Evolutionary conservation across 768 basidiomycete species (phyloP), one percentile per base, ranked within the genome.

Genomic region (Amanita rimosa): DNA sequence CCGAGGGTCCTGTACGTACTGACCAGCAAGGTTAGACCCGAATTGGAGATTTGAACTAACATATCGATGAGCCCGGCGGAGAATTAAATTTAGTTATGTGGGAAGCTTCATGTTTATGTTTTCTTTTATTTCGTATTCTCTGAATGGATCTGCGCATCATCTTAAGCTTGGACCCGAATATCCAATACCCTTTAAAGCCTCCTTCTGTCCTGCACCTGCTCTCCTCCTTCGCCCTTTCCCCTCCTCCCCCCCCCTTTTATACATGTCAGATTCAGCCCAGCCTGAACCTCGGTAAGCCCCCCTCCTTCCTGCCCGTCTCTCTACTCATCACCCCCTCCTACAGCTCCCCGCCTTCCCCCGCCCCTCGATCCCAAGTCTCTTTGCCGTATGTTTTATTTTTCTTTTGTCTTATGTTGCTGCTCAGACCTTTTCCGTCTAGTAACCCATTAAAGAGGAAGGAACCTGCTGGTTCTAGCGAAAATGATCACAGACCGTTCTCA

Each of bases 401-500:
- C 22, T 27, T 9, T 10, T 40, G 2, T 16, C 4, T 2, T 2
- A 26, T 40, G 6, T 40, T 16, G 1, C 3, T 31, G 3, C 11
- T 39, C 26, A 40, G 16, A 26, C 31, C n/a, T 8, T 22, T n/a
- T 11, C 5, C 6, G n/a, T n/a, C 14, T 24, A 45, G 44, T n/a
- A 46, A 46, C 16, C 46, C 46, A 13, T 17, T 48, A 21, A 48
- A 48, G 37, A 38, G 46, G 37, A 48, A 48, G 37, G 46, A 48
- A 11, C 46, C 46, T 2, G 11, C 46, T 3, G 37, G 37, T 16
- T 6, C 37, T 11, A 38, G 21, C 29, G 27, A 27, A 27, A 24
- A 39, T 22, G 46, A 47, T 13, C 46, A 39, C n/a, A 48, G 22
- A 37, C 46, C 3, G 2, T 47, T 48, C 46, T 48, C 46, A 19